Conservation (phyloP, 371 early-diverging fungal genomes). For the Entomophthora muscae region DNA sequence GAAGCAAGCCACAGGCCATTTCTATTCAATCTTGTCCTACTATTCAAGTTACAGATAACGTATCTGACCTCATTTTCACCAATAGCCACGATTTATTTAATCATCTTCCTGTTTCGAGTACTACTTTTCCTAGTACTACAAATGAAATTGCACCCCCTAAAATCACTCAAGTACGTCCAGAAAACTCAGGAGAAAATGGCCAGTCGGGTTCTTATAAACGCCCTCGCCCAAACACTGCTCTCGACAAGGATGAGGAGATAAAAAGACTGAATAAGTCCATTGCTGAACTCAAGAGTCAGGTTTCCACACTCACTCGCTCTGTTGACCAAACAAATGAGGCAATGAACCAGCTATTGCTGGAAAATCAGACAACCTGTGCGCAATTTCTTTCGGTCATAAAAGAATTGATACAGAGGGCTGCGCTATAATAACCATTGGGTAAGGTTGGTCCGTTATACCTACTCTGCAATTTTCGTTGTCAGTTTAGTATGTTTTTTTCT, state of each 20-base stretch:
- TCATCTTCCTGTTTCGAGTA: too few relatives aligned
- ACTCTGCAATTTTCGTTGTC: too few relatives aligned
- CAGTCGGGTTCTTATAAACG: background rate
- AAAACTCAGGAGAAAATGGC: background rate
- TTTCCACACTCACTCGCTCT: background rate
- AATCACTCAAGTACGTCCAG: background rate
- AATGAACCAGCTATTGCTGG: background rate
- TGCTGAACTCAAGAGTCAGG: background rate
- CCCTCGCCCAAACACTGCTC: background rate
- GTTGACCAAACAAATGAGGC: background rate
- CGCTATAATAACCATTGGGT: background rate
- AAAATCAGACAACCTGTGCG: background rate
- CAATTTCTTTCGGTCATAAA: background rate
- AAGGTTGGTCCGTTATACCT: too few relatives aligned
- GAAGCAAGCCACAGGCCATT: background rate
- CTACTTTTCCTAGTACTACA: too few relatives aligned
- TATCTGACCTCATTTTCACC: too few relatives aligned
- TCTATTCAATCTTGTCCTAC: background rate
- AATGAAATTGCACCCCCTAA: background rate
- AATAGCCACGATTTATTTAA: too few relatives aligned
- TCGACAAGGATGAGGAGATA: background rate
- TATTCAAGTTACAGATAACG: background rate
- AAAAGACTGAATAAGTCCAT: background rate
- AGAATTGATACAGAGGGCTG: background rate
- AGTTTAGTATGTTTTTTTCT: too few relatives aligned